Evolutionary conservation across 345 rosid species (phyloP).

Genomic region (Leavenworthia alabamica): DNA sequence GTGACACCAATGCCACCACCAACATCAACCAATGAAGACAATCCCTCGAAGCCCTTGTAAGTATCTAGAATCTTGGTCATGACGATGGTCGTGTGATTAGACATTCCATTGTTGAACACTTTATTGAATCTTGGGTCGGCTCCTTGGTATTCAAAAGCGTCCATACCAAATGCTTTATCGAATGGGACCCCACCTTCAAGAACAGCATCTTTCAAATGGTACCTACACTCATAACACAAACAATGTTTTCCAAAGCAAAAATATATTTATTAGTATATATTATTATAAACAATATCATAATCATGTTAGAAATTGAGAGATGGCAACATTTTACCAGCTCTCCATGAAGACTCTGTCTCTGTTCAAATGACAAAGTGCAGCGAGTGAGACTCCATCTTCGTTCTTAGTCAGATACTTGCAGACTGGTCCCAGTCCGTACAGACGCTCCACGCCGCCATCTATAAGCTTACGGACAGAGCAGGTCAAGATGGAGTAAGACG

Average conservation of each 20-base stretch:
- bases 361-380: constrained; percentile 62
- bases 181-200: constrained; percentile 74
- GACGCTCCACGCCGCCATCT: constrained; percentile 47
- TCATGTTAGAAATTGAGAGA: not conserved
- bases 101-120: constrained; percentile 65
- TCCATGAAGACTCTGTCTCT: constrained; percentile 81
- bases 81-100: constrained; percentile 51
- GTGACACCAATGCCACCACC: constrained; percentile 78
- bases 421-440: constrained; percentile 68
- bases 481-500: constrained; percentile 51
- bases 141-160: constrained; percentile 63
- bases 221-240: constrained; percentile 30
- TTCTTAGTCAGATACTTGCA: constrained; percentile 63
- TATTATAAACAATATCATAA: too few relatives aligned
- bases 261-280: too few relatives aligned
- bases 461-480: constrained; percentile 37
- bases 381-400: constrained; percentile 62
- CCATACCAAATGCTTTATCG: constrained; percentile 64
- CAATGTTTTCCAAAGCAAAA: too few relatives aligned
- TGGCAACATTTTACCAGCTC: constrained; percentile 49
- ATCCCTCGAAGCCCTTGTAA: constrained; percentile 62
- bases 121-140: constrained; percentile 60
- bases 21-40: constrained; percentile 60
- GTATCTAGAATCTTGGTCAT: constrained; percentile 64
- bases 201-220: constrained; percentile 66